Conservation (phyloP, 345 rosid genomes). For the Cardamine occulta region DNA sequence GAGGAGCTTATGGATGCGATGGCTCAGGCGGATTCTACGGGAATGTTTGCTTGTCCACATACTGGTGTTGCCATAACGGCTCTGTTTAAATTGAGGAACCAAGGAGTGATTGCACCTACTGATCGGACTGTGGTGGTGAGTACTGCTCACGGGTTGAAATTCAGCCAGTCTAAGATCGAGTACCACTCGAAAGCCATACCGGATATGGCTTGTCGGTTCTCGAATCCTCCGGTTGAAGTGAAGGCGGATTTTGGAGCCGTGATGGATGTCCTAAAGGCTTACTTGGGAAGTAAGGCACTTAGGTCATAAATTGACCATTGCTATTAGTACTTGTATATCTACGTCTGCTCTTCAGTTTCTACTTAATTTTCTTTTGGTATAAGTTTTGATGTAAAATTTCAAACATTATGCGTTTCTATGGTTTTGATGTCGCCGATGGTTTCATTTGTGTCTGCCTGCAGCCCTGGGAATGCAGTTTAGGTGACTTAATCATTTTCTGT, state of each 20-base stretch:
- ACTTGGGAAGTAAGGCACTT: constrained; percentile 51
- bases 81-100: constrained; percentile 65
- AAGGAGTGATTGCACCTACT: constrained; percentile 62
- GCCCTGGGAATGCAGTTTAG: too few species aligned
- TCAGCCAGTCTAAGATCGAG: constrained; percentile 70
- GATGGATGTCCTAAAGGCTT: constrained; percentile 71
- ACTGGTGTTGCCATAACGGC: constrained; percentile 89
- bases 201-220: constrained; percentile 68
- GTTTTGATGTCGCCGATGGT: too few species aligned
- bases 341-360: background rate
- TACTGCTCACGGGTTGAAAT: constrained; percentile 82
- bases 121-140: constrained; percentile 82
- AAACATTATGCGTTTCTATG: too few species aligned
- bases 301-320: constrained; percentile 26
- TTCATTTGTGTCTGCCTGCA: too few species aligned
- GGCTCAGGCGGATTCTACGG: constrained; percentile 87
- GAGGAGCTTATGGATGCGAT: constrained; percentile 88
- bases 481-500: too few species aligned
- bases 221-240: constrained; percentile 71
- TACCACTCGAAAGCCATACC: constrained; percentile 68
- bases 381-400: background rate
- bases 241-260: constrained; percentile 76
- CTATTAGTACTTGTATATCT: constrained; percentile 3
- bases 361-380: background rate
- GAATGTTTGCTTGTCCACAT: constrained; percentile 87